phyloP scores from a whole-genome alignment of 148 eudicot species.

The Camellia granthamiana region DNA sequence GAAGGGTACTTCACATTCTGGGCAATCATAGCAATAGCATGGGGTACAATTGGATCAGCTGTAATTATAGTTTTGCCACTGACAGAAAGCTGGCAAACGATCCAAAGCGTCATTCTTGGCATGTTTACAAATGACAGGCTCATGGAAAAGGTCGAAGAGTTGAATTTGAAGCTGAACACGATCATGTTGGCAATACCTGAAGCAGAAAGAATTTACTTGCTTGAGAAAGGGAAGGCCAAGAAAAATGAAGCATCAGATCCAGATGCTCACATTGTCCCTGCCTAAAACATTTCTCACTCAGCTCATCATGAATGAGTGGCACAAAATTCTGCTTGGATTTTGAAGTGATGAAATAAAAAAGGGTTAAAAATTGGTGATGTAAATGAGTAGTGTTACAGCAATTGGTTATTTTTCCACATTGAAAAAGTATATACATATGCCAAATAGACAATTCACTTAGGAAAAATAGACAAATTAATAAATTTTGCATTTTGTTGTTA shows the following conservation, averaged over 20 bases:
- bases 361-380: not conserved
- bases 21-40: conserved; percentile 80
- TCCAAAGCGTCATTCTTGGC: conserved; percentile 54
- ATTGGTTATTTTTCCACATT: too few species aligned
- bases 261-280: conserved; percentile 12
- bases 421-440: too few species aligned
- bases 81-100: conserved; percentile 83
- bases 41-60: conserved; percentile 90
- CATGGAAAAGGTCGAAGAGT: conserved; percentile 63
- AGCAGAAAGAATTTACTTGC: conserved; percentile 60
- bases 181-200: conserved; percentile 67
- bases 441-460: too few species aligned
- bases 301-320: not conserved
- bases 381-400: too few species aligned
- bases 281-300: not conserved
- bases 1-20: conserved; percentile 82
- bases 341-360: not conserved
- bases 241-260: conserved; percentile 42
- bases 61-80: conserved; percentile 78
- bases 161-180: conserved; percentile 51
- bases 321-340: not conserved
- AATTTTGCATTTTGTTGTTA: too few species aligned
- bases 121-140: conserved; percentile 74
- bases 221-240: conserved; percentile 64
- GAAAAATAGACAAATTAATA: too few species aligned